Base-by-base conservation (phyloP, 139 green algal genomes). In the Bryopsis sp. region DNA sequence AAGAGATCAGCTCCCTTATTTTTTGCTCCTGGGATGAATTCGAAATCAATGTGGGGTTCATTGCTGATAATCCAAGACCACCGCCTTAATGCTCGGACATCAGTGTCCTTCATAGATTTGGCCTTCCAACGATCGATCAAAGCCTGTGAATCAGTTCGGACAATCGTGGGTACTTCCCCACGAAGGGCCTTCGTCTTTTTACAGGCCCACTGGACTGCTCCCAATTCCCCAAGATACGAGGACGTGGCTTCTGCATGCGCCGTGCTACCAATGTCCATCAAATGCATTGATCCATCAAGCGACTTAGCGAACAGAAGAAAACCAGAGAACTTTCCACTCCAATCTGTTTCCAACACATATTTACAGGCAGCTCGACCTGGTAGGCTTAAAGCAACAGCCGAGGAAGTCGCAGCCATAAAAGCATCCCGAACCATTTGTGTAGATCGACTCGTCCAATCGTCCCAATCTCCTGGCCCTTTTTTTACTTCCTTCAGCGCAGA, bases 1-100 rank as follows among this genome's bases (percentile, higher is more conserved):
- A 69, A 38, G 5, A 69, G 29, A n/a, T 69, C 62, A 15, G 62
- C 62, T 7, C 62, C 62, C 5, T 58, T 19, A 36, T 69, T 69
- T 36, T 69, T 36, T 35, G 35, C 8, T 34, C 62, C 62, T 38
- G 62, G 62, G 3, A 69, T 8, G 29, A 69, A 69, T 34, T 69
- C 62, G 4, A 69, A 26, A 26, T 54, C 37, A 24, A 37, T 39
- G 22, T 31, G 35, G 19, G 31, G 26, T 37, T 69, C 62, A 38
- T 69, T 54, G 37, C 19, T 22, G 4, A 69, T 8, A 24, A 69
- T 11, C 62, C 62, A 69, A 5, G 24, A 34, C 6, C 26, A 57
- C 3, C 39, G 37, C 3, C 62, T 35, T 6, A 69, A 58, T 5
- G 37, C 37, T 11, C 62, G 8, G 5, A 31, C 15, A 36, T 69